Evolutionary conservation across 1,139 yeast species (phyloP).

Genomic region (Taphrina deformans): DNA sequence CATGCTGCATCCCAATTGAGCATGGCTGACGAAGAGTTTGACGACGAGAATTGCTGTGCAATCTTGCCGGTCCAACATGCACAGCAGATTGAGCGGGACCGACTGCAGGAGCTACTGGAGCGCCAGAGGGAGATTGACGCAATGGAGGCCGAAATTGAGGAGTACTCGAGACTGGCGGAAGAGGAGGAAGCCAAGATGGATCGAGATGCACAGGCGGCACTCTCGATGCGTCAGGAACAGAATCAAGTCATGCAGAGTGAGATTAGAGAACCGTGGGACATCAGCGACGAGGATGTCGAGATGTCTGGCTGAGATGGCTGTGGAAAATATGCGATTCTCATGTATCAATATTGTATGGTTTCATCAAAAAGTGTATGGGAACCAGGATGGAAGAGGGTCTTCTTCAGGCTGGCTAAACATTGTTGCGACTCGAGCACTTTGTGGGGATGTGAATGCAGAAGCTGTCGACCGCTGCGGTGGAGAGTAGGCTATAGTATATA

Average conservation of each 20-base stretch:
- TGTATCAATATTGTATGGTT: background rate
- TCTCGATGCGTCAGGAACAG: conserved; percentile 14
- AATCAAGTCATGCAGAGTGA: conserved; percentile 6
- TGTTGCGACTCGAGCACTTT: too few relatives aligned
- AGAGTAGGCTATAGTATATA: background rate
- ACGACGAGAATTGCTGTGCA: conserved; percentile 17
- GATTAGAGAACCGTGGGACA: conserved; percentile 15
- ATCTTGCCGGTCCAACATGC: conserved; percentile 17
- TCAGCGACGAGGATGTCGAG: conserved; percentile 22
- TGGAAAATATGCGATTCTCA: background rate
- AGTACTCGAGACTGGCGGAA: conserved; percentile 17
- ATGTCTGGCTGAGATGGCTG: conserved; percentile 1
- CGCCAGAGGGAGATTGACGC: conserved; percentile 12
- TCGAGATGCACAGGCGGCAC: background rate
- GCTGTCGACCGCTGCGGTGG: too few relatives aligned
- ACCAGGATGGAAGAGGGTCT: background rate
- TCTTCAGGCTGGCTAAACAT: too few relatives aligned
- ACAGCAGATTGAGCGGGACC: conserved; percentile 17
- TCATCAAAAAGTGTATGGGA: background rate
- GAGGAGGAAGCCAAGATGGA: conserved; percentile 14
- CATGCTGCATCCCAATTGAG: conserved; percentile 11
- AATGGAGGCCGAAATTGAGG: conserved; percentile 25
- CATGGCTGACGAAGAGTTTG: conserved; percentile 6
- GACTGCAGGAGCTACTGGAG: conserved; percentile 13
- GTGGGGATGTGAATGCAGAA: too few relatives aligned